Base-by-base conservation (phyloP, 2,329 filamentous ascomycete species). In the Pseudogymnoascus verrucosus region DNA sequence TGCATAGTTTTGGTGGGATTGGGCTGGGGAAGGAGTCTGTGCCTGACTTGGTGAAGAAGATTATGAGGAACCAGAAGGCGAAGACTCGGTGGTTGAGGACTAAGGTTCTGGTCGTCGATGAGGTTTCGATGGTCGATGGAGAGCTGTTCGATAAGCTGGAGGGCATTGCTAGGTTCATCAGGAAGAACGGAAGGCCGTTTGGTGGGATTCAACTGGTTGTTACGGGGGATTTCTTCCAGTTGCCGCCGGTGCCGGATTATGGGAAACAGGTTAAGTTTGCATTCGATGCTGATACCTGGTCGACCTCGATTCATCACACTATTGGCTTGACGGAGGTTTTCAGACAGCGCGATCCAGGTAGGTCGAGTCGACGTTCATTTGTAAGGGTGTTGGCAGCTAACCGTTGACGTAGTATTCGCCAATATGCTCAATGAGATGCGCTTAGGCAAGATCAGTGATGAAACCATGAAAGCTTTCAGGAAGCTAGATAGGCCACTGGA, bases 361-460 rank as follows among this genome's bases (percentile, higher is more conserved):
- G 69, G 78, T 73, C 19, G 10, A 51, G 40, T 60, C 4, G 19
- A 54, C 23, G 26, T 28, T 40, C 16, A 40, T n/a, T 5, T 31
- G 10, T 16, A 3, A 12, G 23, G 39, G 36, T 19, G 28, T 31
- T 28, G 12, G 42, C 64, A 8, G 10, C 59, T 60, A 60, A 60
- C 59, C 7, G 2, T n/a, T 65, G 44, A 11, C 36, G 37, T 67
- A 85, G 87, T 89, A 23, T 99, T 99, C 75, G 95, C 95, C 11
- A 81, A 83, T 5, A 99, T 99, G 93, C 83, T 99, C 61, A 99
- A 99, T 72, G 93, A 99, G 75, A 97, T 99, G 91, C 88, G 95
- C 60, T 80, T 98, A 63, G 95, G 95, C 3, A 88, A 84, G 62
- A 87, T 98, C 62, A 89, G 84, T 34, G 82, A 86, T n/a, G 78